Base-by-base conservation (phyloP, 768 basidiomycete species). In the Sistotremastrum niveocremeum region DNA sequence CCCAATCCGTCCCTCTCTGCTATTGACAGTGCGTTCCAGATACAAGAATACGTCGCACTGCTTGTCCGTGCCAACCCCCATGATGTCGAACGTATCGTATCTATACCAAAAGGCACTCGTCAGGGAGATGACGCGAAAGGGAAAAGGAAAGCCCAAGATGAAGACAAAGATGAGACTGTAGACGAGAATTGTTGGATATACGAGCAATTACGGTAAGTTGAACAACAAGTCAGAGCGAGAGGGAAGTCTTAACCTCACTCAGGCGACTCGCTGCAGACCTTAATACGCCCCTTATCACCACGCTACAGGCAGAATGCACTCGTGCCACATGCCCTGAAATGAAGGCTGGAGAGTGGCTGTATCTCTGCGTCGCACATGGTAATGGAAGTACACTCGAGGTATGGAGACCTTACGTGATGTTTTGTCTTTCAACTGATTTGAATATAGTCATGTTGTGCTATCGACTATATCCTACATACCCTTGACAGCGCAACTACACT, bases 331-430 rank as follows among this genome's bases (percentile, higher is more conserved):
- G 94, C 68, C 88, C 91, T 1, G 83, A 94, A 64, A 99, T 99
- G 94, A 93, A 93, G 62, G 91, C 93, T n/a, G 88, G 87, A 46
- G 89, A 97, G 68, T 97, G 94, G 94, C 71, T 88, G 31, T 98
- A 95, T 63, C 66, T 97, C 5, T 98, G 94, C 54, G 90, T 93
- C 36, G 93, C 90, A 0, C 91, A 97, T 62, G 89, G 87, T 20
- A 86, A 80, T 56, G 85, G 86, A 47, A 81, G 82, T 7, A 76
- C 80, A 42, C 84, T 86, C 77, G 87, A 89, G 76, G 86, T 85
- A 54, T 40, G 73, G 20, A 20, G 20, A 20, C 20, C 20, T 20
- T 20, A 41, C 6, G 9, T 37, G 5, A 2, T 33, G 7, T 12
- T 42, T 11, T 10, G 7, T 34, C 20, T 20, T 20, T 20, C 20